These are phyloP conservation scores for Pistacia vera DNA, from an alignment of 345 rosid genomes.

Conservation along the genomic window DNA sequence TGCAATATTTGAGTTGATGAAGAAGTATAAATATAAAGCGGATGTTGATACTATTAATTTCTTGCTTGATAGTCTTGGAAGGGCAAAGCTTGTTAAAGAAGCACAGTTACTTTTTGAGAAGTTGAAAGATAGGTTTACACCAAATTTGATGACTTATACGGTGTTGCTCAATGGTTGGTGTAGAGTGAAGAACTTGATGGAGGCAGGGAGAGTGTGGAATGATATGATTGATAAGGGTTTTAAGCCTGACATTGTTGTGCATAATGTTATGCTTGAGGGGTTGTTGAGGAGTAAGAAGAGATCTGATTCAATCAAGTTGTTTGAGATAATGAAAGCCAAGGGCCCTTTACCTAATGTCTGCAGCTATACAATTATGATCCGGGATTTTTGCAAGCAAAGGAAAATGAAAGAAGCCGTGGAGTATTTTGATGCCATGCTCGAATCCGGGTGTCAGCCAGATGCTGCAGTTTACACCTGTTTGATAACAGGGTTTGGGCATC, in stretches of 20 bases:
- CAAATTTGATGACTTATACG: slow-evolving; percentile 73
- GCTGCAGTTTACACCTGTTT: slow-evolving; percentile 80
- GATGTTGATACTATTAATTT: slow-evolving; percentile 74
- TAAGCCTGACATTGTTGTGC: slow-evolving; percentile 69
- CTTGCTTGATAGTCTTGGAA: slow-evolving; percentile 80
- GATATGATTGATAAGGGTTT: slow-evolving; percentile 83
- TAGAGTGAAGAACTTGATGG: slow-evolving; percentile 74
- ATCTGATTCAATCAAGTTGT: slow-evolving; percentile 80
- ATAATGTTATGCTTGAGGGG: slow-evolving; percentile 83
- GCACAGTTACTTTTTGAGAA: slow-evolving; percentile 74
- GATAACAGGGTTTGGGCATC: slow-evolving; percentile 82
- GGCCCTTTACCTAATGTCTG: slow-evolving; percentile 70
- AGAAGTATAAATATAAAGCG: slow-evolving; percentile 63
- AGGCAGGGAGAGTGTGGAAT: slow-evolving; percentile 92
- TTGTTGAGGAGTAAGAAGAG: slow-evolving; percentile 64
- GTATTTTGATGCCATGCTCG: slow-evolving; percentile 77
- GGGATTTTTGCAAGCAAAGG: slow-evolving; percentile 71
- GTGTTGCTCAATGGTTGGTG: slow-evolving; percentile 88
- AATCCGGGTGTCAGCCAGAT: slow-evolving; percentile 61
- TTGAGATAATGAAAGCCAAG: slow-evolving; percentile 81
- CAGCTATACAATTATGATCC: slow-evolving; percentile 75
- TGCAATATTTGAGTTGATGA: slow-evolving; percentile 89
- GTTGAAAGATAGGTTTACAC: slow-evolving; percentile 69
- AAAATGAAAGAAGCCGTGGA: slow-evolving; percentile 72
- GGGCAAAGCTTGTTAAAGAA: slow-evolving; percentile 85